Evolutionary conservation across 306 rosid genomes (phyloP), one percentile per base, ranked within the genome.

Genomic region (Cotoneaster glaucophyllus): DNA sequence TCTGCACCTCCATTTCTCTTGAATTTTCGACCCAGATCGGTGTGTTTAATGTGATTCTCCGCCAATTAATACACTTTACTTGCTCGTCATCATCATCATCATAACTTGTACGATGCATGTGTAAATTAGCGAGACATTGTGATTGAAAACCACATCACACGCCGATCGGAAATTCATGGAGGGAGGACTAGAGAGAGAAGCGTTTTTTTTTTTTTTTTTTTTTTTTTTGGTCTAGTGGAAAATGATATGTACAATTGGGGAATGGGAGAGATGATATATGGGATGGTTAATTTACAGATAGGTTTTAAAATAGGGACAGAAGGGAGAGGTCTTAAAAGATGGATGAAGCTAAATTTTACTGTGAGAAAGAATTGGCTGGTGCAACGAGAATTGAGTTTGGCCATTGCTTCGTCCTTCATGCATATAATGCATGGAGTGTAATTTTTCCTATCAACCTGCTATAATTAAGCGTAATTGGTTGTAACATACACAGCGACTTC

Each of bases 1-100:
- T 77, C 81, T 83, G 86, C 56, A 87, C 84, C 88, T 91, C 97
- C 97, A 93, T 91, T 70, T 71, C 11, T 73, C 74, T 64, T 28
- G 32, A 68, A 41, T 59, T 70, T 34, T 1, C 3, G 8, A 31
- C 72, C 88, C 87, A 82, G 87, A 64, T 87, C 82, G 83, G 86
- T 79, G 71, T 12, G 77, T 29, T 28, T 48, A 48, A 48, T 15
- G 69, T 44, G 68, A 56, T 31, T 28, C 19, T 64, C 67, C 69
- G 57, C 72, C 34, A 74, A 73, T 19, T 56, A 4, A 10, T n/a
- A 4, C 34, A 15, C 17, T 25, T 61, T 26, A 61, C 31, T 64
- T 64, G 41, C 68, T 31, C n/a, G 1, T 15, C 68, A 1, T 64
- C 21, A 17, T 61, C 65, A 26, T 12, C 11, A 26, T 61, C 44